Conservation (phyloP, 1,284 basidiomycete species). For the Dichomitus squalens region DNA sequence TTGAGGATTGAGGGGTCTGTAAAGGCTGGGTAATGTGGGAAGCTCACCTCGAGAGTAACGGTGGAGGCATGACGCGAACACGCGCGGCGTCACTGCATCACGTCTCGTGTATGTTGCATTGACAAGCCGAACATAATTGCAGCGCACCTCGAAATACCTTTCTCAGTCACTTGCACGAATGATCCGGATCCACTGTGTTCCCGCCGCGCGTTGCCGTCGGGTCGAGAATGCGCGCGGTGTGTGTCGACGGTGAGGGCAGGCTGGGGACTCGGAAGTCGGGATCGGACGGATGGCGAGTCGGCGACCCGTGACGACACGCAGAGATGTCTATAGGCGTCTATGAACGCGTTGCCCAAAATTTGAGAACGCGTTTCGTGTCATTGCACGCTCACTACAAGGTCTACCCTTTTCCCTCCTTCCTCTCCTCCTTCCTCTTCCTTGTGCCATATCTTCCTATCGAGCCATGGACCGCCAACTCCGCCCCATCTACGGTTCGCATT, state of each 20-base stretch:
- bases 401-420: slow-evolving; percentile 1
- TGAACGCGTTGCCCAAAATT: slow-evolving; percentile 22
- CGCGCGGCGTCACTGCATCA: not conserved
- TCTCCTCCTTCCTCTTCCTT: slow-evolving; percentile 9
- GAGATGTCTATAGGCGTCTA: slow-evolving; percentile 18
- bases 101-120: not conserved
- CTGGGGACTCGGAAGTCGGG: slow-evolving; percentile 19
- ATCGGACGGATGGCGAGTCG: slow-evolving; percentile 21
- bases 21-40: too few species aligned
- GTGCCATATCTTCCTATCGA: slow-evolving; percentile 29
- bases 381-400: slow-evolving; percentile 11
- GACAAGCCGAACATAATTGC: too few species aligned
- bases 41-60: slow-evolving; percentile 55
- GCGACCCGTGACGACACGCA: slow-evolving; percentile 22
- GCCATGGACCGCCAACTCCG: slow-evolving; percentile 78
- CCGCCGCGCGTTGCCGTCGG: slow-evolving; percentile 6
- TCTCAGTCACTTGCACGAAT: not conserved
- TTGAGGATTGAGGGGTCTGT: not conserved
- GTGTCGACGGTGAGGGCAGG: slow-evolving; percentile 5
- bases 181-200: not conserved
- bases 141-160: not conserved
- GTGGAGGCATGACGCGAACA: slow-evolving; percentile 24
- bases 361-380: slow-evolving; percentile 23
- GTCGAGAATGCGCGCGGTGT: not conserved
- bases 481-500: slow-evolving; percentile 70